Evolutionary conservation across 768 basidiomycete species (phyloP).

Genomic region (Pluteus cervinus): DNA sequence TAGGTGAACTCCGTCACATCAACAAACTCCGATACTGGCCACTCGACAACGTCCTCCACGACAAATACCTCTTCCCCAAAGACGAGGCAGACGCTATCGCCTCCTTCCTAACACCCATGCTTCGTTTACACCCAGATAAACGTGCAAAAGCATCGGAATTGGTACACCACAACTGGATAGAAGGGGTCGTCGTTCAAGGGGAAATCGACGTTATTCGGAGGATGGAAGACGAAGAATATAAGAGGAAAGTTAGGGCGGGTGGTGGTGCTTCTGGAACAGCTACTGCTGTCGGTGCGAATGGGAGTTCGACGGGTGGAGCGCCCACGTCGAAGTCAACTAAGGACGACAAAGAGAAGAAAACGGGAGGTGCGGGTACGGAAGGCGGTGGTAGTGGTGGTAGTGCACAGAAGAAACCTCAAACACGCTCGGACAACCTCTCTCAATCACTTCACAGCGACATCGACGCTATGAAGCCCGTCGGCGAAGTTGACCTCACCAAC

Average conservation of each 20-base stretch:
- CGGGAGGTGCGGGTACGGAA: conserved; percentile 2
- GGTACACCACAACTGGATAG: conserved; percentile 82
- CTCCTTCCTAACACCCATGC: conserved; percentile 84
- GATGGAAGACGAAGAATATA: conserved; percentile 49
- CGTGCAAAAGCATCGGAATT: conserved; percentile 87
- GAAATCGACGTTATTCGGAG: conserved; percentile 78
- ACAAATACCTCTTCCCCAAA: conserved; percentile 92
- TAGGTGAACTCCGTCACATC: conserved; percentile 86
- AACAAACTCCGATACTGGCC: conserved; percentile 93
- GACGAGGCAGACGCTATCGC: conserved; percentile 77
- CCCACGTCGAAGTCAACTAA: no score
- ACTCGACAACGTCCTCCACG: conserved; percentile 71
- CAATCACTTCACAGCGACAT: conserved; percentile 32
- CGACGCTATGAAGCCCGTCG: conserved; percentile 74
- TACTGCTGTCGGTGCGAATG: neutral
- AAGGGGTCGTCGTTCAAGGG: conserved; percentile 80
- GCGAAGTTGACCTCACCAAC: conserved; percentile 30
- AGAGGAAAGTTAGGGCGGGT: conserved; percentile 37
- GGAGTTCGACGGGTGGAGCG: conserved; percentile 3
- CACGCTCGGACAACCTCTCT: conserved; percentile 26
- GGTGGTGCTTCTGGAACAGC: conserved; percentile 33
- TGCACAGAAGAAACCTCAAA: neutral
- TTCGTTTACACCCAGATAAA: conserved; percentile 82
- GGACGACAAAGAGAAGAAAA: conserved; percentile 8
- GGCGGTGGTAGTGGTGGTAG: conserved; percentile 3